A percentile compares a stretch with the other conserved stretches of the same genome.
phyloP scores from a whole-genome alignment of 2,329 filamentous ascomycete genomes.

The Colletotrichum liaoningense region DNA sequence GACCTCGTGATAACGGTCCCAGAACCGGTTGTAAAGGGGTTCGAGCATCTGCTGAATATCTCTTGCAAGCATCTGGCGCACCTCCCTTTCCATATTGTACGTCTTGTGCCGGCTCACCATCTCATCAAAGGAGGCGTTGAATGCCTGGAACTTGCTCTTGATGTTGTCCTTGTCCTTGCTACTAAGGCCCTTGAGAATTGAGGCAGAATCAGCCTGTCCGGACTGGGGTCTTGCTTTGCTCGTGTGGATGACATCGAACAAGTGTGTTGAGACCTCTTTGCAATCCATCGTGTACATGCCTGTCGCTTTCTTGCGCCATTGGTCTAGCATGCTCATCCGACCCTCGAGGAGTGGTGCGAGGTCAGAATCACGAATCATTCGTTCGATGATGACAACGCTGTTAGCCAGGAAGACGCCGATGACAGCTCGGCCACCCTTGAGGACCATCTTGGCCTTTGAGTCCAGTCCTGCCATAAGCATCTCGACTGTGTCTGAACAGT shows the following conservation, averaged over 20 bases:
- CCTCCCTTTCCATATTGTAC: conserved; percentile 91
- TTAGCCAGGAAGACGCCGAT: conserved; percentile 94
- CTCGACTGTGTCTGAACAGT: conserved; percentile 90
- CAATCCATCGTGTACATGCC: conserved; percentile 86
- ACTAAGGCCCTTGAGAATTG: conserved; percentile 83
- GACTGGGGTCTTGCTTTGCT: conserved; percentile 81
- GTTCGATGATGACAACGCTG: conserved; percentile 84
- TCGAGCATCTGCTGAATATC: conserved; percentile 94
- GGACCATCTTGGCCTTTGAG: conserved; percentile 75
- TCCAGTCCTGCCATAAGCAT: conserved; percentile 81
- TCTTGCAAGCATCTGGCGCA: conserved; percentile 80
- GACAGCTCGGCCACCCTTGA: conserved; percentile 81
- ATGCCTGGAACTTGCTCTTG: conserved; percentile 94
- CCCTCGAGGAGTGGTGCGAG: conserved; percentile 77
- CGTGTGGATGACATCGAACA: conserved; percentile 94
- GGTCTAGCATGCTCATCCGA: conserved; percentile 76
- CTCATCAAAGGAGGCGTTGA: conserved; percentile 92
- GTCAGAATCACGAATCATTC: conserved; percentile 85
- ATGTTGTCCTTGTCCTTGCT: conserved; percentile 96
- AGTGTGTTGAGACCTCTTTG: conserved; percentile 85
- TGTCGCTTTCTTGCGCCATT: conserved; percentile 88
- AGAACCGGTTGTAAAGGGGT: conserved; percentile 94
- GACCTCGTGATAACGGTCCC: conserved; percentile 96
- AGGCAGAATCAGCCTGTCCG: conserved; percentile 81
- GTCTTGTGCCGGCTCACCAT: conserved; percentile 84